These are phyloP conservation scores for Aspergillus hancockii DNA, from an alignment of 495 filamentous ascomycete genomes.

Conservation along the genomic window DNA sequence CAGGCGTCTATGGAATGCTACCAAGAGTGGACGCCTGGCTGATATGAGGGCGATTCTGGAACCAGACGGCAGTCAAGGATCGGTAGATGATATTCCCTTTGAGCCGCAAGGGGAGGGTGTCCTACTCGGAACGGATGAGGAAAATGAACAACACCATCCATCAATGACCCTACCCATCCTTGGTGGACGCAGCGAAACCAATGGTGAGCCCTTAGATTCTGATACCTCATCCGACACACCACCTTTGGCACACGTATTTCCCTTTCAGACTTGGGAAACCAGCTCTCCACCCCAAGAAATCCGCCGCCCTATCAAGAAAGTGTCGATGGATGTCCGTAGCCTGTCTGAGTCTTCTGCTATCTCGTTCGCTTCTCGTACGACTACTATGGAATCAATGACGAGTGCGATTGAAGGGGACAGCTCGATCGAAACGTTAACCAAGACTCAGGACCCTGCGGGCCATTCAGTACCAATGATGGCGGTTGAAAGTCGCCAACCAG, in stretches of 20 bases:
- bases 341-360: conserved; percentile 81
- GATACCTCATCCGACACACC: conserved; percentile 53
- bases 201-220: conserved; percentile 26
- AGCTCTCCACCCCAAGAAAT: conserved; percentile 50
- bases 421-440: conserved; percentile 76
- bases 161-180: conserved; percentile 27
- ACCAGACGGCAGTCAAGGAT: conserved; percentile 54
- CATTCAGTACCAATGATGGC: conserved; percentile 97
- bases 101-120: conserved; percentile 42
- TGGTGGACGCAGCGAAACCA: conserved; percentile 21
- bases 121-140: conserved; percentile 42
- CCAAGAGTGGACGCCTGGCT: conserved; percentile 68
- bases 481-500: conserved; percentile 70
- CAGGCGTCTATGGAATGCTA: conserved; percentile 84
- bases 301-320: conserved; percentile 60
- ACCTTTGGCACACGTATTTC: conserved; percentile 83
- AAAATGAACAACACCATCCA: conserved; percentile 36
- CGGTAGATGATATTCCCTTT: conserved; percentile 39
- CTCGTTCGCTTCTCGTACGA: conserved; percentile 74
- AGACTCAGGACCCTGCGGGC: conserved; percentile 77
- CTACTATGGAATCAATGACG: conserved; percentile 70
- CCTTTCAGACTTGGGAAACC: conserved; percentile 65
- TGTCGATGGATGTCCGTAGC: conserved; percentile 85
- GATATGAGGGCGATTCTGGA: conserved; percentile 81
- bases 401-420: conserved; percentile 81